Conservation (phyloP, 2,329 filamentous ascomycete species). For the Corinectria fuckeliana region DNA sequence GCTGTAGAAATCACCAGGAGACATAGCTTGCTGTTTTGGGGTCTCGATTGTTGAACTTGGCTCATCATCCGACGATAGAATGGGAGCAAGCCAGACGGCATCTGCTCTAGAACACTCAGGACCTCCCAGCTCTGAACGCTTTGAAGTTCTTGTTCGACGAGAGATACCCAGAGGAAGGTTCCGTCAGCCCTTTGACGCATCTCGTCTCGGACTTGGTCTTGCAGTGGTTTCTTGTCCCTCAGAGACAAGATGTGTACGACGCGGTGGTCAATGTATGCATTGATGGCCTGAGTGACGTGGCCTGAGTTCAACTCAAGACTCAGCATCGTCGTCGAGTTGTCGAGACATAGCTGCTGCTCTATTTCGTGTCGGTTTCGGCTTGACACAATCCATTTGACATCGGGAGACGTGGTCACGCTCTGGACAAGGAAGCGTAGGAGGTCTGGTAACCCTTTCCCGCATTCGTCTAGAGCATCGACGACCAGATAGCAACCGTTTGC, state of each 20-base stretch:
- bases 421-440: too few species aligned
- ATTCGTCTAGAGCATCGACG: not conserved
- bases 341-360: not conserved
- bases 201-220: too few species aligned
- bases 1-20: too few species aligned
- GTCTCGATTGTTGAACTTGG: too few species aligned
- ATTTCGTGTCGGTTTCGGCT: not conserved
- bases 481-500: not conserved
- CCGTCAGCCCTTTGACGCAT: too few species aligned
- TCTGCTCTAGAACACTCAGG: constrained; percentile 10
- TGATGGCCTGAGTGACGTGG: not conserved
- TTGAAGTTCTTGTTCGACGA: too few species aligned
- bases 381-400: not conserved
- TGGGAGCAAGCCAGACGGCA: constrained; percentile 37
- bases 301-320: not conserved
- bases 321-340: not conserved
- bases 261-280: not conserved
- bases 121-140: constrained; percentile 25
- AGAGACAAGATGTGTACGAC: too few species aligned
- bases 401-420: too few species aligned
- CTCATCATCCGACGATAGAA: constrained; percentile 49
- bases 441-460: not conserved
- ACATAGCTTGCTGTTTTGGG: too few species aligned
- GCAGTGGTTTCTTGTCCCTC: too few species aligned
- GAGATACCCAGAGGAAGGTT: constrained; percentile 42